Conservation (phyloP, 805 yeast species). For the Myxozyma sirexii region DNA sequence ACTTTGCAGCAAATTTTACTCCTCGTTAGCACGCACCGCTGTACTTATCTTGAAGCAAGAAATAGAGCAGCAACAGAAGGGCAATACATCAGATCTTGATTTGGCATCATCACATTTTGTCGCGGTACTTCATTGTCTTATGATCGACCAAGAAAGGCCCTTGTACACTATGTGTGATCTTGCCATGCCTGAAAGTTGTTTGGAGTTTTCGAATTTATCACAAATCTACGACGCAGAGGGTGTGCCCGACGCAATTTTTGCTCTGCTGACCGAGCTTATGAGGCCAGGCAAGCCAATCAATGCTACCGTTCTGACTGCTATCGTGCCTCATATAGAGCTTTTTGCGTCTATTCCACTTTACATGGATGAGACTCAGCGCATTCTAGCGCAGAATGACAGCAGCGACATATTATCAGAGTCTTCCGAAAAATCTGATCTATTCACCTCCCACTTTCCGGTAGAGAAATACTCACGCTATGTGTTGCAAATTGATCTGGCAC, state of each 20-base stretch:
- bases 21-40: background rate
- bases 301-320: background rate
- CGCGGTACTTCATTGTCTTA: background rate
- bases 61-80: background rate
- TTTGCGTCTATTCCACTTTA: background rate
- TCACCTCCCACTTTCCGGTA: slow-evolving; percentile 6
- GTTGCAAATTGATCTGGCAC: slow-evolving; percentile 4
- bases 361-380: slow-evolving; percentile 5
- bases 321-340: slow-evolving; percentile 11
- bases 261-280: slow-evolving; percentile 2
- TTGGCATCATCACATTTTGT: background rate
- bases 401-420: background rate
- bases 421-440: background rate
- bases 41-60: slow-evolving; percentile 1
- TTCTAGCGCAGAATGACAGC: background rate
- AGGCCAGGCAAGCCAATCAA: background rate
- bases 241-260: slow-evolving; percentile 3
- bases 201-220: background rate
- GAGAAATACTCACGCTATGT: background rate
- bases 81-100: background rate
- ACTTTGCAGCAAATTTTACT: slow-evolving; percentile 5
- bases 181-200: background rate
- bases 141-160: background rate
- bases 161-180: background rate
- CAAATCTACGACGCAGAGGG: background rate